phyloP scores from a whole-genome alignment of 116 monocot genomes.

The Zostera marina region DNA sequence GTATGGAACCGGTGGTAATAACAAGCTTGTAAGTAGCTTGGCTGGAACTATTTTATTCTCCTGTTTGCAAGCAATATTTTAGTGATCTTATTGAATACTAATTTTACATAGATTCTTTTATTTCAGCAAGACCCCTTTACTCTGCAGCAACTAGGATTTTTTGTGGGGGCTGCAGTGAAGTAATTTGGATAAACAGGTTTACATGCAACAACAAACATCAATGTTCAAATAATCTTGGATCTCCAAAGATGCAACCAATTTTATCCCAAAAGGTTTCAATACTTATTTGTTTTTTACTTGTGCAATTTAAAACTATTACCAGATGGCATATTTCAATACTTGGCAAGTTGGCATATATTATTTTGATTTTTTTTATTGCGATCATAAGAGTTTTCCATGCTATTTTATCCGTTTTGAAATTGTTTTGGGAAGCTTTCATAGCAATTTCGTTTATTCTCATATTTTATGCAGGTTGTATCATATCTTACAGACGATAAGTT shows the following conservation, averaged over 20 bases:
- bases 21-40: too few species aligned
- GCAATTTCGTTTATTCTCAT: too few species aligned
- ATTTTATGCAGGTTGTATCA: neutral
- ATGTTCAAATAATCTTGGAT: conserved; percentile 17
- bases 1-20: too few species aligned
- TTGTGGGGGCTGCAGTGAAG: conserved; percentile 31
- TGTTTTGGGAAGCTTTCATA: too few species aligned
- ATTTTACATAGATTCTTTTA: neutral
- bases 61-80: neutral
- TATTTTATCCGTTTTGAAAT: too few species aligned
- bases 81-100: neutral
- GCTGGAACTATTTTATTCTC: neutral
- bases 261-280: neutral
- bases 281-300: neutral
- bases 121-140: conserved; percentile 23
- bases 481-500: neutral
- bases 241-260: conserved; percentile 12
- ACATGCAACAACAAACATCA: conserved; percentile 16
- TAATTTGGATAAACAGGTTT: conserved; percentile 38
- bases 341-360: too few species aligned
- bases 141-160: conserved; percentile 29
- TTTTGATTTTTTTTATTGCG: too few species aligned
- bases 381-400: too few species aligned
- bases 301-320: too few species aligned
- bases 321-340: too few species aligned